Base-by-base conservation (phyloP, 2,329 filamentous ascomycete genomes). In the Aspergillus brunneoviolaceus region DNA sequence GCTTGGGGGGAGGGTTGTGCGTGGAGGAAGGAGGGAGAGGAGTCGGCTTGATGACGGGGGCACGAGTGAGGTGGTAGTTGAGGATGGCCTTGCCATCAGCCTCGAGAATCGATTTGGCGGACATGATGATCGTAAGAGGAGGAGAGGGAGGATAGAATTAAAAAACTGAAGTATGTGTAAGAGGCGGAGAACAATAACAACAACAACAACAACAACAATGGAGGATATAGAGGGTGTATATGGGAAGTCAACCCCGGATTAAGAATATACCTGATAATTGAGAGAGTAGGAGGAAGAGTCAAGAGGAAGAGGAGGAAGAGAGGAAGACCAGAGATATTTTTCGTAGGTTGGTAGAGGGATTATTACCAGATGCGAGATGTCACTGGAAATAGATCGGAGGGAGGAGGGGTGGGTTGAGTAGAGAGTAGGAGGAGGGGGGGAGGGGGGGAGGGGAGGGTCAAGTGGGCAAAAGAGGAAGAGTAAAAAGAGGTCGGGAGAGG, bases 1-100 rank as follows among this genome's bases (percentile, higher is more conserved):
- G 88, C 81, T 91, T 94, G 72, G 93, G 83, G 64, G 95, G 89
- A 70, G 95, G 83, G 84, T 98, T 98, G 88, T 99, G 95, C 79
- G 87, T 95, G 67, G 90, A 80, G 66, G 90, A 85, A 69, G 85
- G 78, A 70, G 93, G 91, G 60, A 98, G 92, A 81, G 95, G 92
- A 75, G 92, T 94, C 70, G 94, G 91, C 90, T 97, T 98, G 87
- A 99, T 96, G 79, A 96, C 90, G 69, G 92, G 89, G 71, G 95
- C 92, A 78, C 95, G 90, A 73, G 95, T 98, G 82, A 99, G 92
- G 86, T 98, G 95, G 87, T 98, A 99, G 90, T 97, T 98, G 87
- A 99, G 87, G 85, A 99, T 98, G 87, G 95, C 95, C 90, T 99
- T 99, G 87, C 95, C 95, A 84, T 99, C 95, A 85, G 94, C 94